phyloP scores from a whole-genome alignment of 1,284 basidiomycete species.

The Agaricales sp. region DNA sequence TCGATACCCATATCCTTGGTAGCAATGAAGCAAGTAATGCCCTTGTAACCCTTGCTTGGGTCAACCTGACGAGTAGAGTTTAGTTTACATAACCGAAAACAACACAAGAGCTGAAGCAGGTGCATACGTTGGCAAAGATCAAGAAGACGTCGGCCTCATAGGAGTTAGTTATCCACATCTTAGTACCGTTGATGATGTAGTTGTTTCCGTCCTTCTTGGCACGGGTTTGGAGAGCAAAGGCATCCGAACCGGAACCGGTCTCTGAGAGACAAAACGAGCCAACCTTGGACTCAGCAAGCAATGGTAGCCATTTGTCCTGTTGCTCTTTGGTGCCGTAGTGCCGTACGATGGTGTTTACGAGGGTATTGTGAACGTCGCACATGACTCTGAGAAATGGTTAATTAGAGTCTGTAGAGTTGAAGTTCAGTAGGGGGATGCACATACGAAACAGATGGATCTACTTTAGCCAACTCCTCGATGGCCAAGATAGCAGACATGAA shows the following conservation, averaged over 20 bases:
- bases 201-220: constrained; percentile 79
- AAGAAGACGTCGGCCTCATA: constrained; percentile 91
- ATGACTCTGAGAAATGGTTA: constrained; percentile 43
- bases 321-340: constrained; percentile 82
- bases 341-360: constrained; percentile 92
- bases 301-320: constrained; percentile 84
- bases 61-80: constrained; percentile 54
- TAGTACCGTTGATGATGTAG: constrained; percentile 88
- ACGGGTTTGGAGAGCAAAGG: constrained; percentile 92
- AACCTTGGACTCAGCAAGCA: constrained; percentile 70
- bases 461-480: constrained; percentile 94
- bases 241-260: constrained; percentile 89
- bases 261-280: constrained; percentile 97
- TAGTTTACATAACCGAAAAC: neutral
- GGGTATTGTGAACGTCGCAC: constrained; percentile 97
- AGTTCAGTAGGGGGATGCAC: neutral
- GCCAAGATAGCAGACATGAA: constrained; percentile 96
- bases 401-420: neutral
- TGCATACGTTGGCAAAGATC: constrained; percentile 83
- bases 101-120: neutral
- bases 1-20: constrained; percentile 96
- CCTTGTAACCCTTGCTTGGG: constrained; percentile 95
- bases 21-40: constrained; percentile 95
- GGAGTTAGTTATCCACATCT: constrained; percentile 99
- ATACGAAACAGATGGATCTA: constrained; percentile 90